Percentiles rank a stretch among this genome's conserved stretches.
These are phyloP conservation scores for Allium fistulosum DNA, from an alignment of 106 monocot species.

Conservation along the genomic window DNA sequence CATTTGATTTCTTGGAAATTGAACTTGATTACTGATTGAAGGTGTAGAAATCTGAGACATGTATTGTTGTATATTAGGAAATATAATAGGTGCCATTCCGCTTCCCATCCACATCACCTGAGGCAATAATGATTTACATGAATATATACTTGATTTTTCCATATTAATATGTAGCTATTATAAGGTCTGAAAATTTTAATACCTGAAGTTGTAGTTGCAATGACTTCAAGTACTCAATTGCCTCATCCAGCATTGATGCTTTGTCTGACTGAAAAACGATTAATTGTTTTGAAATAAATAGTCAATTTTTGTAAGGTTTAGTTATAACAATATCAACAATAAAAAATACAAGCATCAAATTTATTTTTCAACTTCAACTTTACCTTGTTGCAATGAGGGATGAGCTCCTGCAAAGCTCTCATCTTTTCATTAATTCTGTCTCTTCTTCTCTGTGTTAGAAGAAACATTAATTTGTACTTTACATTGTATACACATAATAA, in stretches of 20 bases:
- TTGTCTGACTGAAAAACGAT: slow-evolving; percentile 41
- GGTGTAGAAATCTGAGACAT: slow-evolving; percentile 12
- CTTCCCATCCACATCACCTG: slow-evolving; percentile 97
- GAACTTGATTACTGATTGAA: slow-evolving; percentile 7
- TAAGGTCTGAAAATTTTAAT: not conserved
- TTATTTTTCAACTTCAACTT: not conserved
- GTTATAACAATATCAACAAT: too few species aligned
- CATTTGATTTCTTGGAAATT: slow-evolving; percentile 42
- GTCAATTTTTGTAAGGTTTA: too few species aligned
- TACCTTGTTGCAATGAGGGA: slow-evolving; percentile 95
- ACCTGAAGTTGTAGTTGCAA: slow-evolving; percentile 62
- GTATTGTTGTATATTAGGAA: slow-evolving; percentile 41
- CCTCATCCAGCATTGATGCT: slow-evolving; percentile 65
- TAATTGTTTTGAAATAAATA: not conserved
- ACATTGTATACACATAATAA: too few species aligned
- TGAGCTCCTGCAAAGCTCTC: slow-evolving; percentile 93
- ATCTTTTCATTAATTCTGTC: slow-evolving; percentile 95
- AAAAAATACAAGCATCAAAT: not conserved
- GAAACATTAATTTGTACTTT: not conserved
- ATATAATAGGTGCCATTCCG: slow-evolving; percentile 81
- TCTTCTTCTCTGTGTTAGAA: slow-evolving; percentile 65
- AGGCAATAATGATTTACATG: not conserved
- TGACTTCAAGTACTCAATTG: slow-evolving; percentile 56
- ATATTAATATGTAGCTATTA: too few species aligned
- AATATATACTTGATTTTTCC: not conserved